Evolutionary conservation across 73 alveolate species (phyloP), one percentile per base, ranked within the genome.

Genomic region (Symbiodinium pilosum): DNA sequence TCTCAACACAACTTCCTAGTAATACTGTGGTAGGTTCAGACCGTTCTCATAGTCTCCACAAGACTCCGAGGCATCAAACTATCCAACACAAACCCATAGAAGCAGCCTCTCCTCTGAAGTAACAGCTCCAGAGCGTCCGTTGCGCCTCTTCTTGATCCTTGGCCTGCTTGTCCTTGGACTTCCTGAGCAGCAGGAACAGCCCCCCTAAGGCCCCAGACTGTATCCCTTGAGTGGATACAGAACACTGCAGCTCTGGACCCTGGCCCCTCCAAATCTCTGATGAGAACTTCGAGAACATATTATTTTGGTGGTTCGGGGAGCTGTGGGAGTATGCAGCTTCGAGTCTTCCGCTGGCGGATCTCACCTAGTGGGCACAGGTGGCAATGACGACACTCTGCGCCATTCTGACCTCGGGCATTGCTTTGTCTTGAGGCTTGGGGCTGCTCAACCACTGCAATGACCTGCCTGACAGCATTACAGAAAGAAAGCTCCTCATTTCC

Each of bases 361-460:
- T 91, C 97, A 30, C 97, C 97, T 54, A 14, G 47, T 32, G 88
- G 97, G 81, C 97, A 91, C 39, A 91, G 41, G 88, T 68, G 97
- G 81, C 97, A 91, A 36, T 91, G 97, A 41, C 97, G 97, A 83
- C 97, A 91, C 89, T 91, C 97, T 68, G 77, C 97, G 51, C 96
- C 96, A 64, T 91, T 91, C 87, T 91, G 96, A 40, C 88, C 88
- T 81, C 59, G n/a, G 87, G 24, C 14, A 30, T n/a, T 26, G 11
- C 4, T 26, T 54, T n/a, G 20, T 26, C 20, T 54, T 20, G 12
- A 0, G 30, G 41, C 41, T 64, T 64, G 40, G 39, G 81, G n/a
- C n/a, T n/a, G n/a, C n/a, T n/a, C n/a, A n/a, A n/a, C n/a, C n/a
- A n/a, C n/a, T n/a, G n/a, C n/a, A n/a, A n/a, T n/a, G n/a, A n/a